phyloP scores from a whole-genome alignment of 1,284 basidiomycete genomes.

The Naganishia sp. region DNA sequence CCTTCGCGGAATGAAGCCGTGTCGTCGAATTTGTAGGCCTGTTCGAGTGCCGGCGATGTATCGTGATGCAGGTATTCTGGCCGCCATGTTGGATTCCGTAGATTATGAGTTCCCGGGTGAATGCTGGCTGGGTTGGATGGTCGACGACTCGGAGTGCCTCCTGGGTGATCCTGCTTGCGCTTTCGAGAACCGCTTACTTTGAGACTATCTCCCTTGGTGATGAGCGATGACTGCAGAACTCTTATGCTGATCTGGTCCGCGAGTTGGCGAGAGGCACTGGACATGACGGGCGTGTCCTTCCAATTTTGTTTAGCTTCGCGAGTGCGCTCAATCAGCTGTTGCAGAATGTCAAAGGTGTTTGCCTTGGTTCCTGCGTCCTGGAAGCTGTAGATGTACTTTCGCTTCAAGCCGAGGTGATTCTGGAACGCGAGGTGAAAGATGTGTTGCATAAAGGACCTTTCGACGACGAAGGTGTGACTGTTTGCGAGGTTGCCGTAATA shows the following conservation, averaged over 20 bases:
- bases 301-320: constrained; percentile 62
- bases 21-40: constrained; percentile 5
- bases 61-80: neutral
- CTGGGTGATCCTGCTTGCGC: neutral
- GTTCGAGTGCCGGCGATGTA: constrained; percentile 12
- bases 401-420: constrained; percentile 67
- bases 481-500: constrained; percentile 76
- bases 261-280: constrained; percentile 60
- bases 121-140: neutral
- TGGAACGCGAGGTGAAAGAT: constrained; percentile 86
- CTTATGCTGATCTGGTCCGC: constrained; percentile 72
- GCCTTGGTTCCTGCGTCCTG: constrained; percentile 70
- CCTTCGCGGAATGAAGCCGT: neutral
- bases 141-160: neutral
- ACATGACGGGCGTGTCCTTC: constrained; percentile 25
- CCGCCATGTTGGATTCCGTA: constrained; percentile 7
- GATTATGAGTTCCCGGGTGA: neutral
- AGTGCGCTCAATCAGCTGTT: constrained; percentile 65
- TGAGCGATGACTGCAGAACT: constrained; percentile 78
- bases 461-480: constrained; percentile 72
- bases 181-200: constrained; percentile 1
- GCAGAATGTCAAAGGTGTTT: constrained; percentile 71
- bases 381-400: constrained; percentile 91
- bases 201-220: constrained; percentile 53
- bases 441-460: constrained; percentile 89